Base-by-base conservation (phyloP, 192 early-diverging fungal species). In the Mortierella claussenii region DNA sequence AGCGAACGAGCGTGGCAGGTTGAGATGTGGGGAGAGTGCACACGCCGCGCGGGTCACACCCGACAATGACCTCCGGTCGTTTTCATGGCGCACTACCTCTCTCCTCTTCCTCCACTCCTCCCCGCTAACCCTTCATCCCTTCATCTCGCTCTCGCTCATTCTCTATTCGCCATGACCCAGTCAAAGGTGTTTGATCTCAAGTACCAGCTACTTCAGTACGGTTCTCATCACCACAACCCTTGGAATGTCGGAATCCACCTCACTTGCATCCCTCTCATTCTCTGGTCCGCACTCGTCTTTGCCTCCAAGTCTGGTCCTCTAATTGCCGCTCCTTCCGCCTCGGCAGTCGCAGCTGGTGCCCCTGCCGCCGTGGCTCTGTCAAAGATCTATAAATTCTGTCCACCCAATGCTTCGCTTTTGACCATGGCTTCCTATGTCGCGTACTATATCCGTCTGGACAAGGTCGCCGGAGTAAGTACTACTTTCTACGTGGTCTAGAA, bases 221-320 rank as follows among this genome's bases (percentile, higher is more conserved):
- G 91, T 55, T 84, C 89, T 65, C 93, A 94, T 84, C 89, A 94
- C 74, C 79, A 89, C 80, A 92, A 93, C 86, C 78, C 78, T 43
- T 79, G 86, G 68, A 96, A 98, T 82, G 81, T 95, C 28, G 62
- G 81, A 21, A 92, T 95, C 62, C 95, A 98, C 80, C 82, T 95
- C 69, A 79, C 95, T 3, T 98, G 91, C 78, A 95, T 99, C 30
- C 97, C 97, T 6, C 87, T 89, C 50, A 94, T 98, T 68, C 81
- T 95, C 37, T 97, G 93, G 92, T 88, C 92, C 31, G 78, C 80
- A 7, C 67, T 93, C 23, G 92, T 94, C 10, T 85, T 89, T 75
- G 66, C 79, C 18, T 76, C 86, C 33, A 78, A 76, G 50, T 55
- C 75, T 24, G 68, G 83, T 36, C 65, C 84, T 26, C 50, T 89